Evolutionary conservation across 129 eudicot species (phyloP), one percentile per base, ranked within the genome.

Genomic region (Rutidosis leptorrhynchoides): DNA sequence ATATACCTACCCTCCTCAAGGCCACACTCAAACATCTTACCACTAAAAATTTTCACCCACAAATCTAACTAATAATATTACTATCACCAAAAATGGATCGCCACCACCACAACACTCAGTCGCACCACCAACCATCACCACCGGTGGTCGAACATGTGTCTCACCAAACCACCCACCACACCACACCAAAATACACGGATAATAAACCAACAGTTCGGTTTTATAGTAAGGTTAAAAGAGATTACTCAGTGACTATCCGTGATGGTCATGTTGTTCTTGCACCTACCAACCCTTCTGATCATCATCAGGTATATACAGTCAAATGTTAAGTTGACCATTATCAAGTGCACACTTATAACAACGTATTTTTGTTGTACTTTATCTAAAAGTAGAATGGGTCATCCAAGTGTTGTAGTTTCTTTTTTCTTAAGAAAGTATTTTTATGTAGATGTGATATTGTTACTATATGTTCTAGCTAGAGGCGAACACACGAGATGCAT

Each of bases 221-320:
- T 43, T 83, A 71, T 43, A 33, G 58, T 21, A 86, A 83, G 79
- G 84, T 83, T 1, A 83, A 83, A 59, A 27, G 73, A 35, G 68
- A 81, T 58, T 81, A 72, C 74, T 75, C 84, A 20, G 69, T 86
- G 17, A 43, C 84, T 19, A 73, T 86, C 29, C 81, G 84, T 37
- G 81, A 81, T 58, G 89, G 84, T 0, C 70, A 78, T 21, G 84
- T 81, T 58, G 73, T 83, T 65, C 83, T 86, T n/a, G 86, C 89
- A 27, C 86, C 67, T n/a, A 23, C 80, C 40, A 26, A 83, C 62
- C 77, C 95, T 6, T 74, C 82, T 15, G 95, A 86, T 66, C 86
- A 65, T 26, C 58, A 12, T 57, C 68, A 63, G 68, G 68, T 63
- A 63, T n/a, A n/a, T n/a, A n/a, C n/a, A n/a, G n/a, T n/a, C n/a